Base-by-base conservation (phyloP, 106 monocot species). In the Phalaenopsis aphrodite region DNA sequence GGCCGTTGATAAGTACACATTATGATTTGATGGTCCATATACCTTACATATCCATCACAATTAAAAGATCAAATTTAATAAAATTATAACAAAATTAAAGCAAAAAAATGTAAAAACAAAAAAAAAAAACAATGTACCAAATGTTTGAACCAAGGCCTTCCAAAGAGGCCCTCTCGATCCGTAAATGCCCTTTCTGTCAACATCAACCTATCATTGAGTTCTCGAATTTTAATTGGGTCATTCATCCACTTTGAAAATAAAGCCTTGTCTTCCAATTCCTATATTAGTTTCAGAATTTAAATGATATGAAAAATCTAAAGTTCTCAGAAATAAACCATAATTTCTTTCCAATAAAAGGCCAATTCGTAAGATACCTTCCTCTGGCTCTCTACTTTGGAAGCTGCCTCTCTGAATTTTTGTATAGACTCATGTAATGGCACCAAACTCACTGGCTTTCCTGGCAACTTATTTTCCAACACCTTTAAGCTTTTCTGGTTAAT, bases 141-240 rank as follows among this genome's bases (percentile, higher is more conserved):
- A 86, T 94, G 91, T 80, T 94, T 94, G 83, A 86, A 94, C 94
- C 94, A 91, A 75, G 78, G 72, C 74, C 86, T 82, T 73, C 71
- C 79, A 77, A 71, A 48, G 16, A 94, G 91, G 16, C 94, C 94
- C 11, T 91, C 93, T 18, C 39, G 24, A 81, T 89, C 81, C 64
- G 82, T 94, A 76, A 94, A 91, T 77, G 94, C 94, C 56, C 94
- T 75, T 41, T 91, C 91, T 3, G 94, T 87, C 89, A 89, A 89
- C 88, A 94, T 91, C 72, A 94, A 66, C 72, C 89, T 80, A 75
- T 91, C 91, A 42, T 94, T 94, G 21, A 94, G 81, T 76, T 89
- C 86, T 49, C 91, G 83, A 42, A 88, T 79, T 80, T 85, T 82
- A 6, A 82, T 24, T 24, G 79, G 78, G 58, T 90, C 82, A 36